Base-by-base conservation (phyloP, 192 early-diverging fungal genomes). In the Coemansia sp. region DNA sequence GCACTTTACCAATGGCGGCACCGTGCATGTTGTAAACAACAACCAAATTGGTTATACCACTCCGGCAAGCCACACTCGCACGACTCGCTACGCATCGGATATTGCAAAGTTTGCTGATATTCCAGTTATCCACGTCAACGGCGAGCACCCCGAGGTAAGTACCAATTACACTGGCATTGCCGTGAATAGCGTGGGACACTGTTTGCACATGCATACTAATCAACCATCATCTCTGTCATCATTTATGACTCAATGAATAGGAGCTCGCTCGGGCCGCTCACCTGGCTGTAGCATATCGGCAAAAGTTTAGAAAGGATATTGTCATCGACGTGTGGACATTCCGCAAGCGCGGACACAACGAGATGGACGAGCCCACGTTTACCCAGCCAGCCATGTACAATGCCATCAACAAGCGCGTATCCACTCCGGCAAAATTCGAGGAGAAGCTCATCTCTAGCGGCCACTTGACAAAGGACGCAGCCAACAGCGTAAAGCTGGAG, bases 21-120 rank as follows among this genome's bases (percentile, higher is more conserved):
- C 94, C 2, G 77, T 98, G 26, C 97, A 98, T 70, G 86, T 98
- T 64, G 96, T 98, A 49, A 95, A 97, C 72, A 98, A 98, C 77
- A 98, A 98, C 84, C 97, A 98, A 82, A 89, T 98, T 62, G 93
- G 93, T 28, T 98, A 97, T 84, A 98, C 96, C 0, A 98, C 96
- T n/a, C 95, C 94, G n/a, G 93, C 94, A 9, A 90, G 91, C 73
- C 97, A 98, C 68, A 92, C 96, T 1, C 91, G 97, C 42, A 94
- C 91, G 1, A 94, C 93, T 9, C 85, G 89, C 21, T 97, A 98
- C 78, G 91, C 91, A 32, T 94, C 92, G 1, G 97, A 98, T 66
- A 91, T 98, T 73, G 97, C 91, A 35, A 98, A 98, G 77, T 94
- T 97, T 87, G 94, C 97, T 79, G 91, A 94, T 70, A 91, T 92